A percentile compares a stretch with the other conserved stretches of the same genome.
Conservation (phyloP, 805 yeast species). For the Yueomyces sinensis region DNA sequence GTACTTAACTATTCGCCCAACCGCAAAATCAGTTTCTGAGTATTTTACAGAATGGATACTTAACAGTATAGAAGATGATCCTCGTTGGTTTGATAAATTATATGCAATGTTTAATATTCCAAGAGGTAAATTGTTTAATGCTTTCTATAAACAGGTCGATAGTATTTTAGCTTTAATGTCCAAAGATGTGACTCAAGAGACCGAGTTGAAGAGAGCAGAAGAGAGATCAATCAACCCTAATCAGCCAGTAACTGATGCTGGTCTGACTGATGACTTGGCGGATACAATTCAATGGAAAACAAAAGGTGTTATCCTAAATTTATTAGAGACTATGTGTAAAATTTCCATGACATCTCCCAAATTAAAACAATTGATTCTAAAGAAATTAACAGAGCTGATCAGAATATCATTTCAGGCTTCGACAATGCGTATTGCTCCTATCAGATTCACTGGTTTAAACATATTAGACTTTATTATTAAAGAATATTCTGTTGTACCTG, state of each 20-base stretch:
- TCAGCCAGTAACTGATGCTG: background rate
- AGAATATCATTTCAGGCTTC: conserved; percentile 72
- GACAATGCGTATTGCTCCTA: conserved; percentile 47
- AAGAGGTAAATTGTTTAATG: conserved; percentile 29
- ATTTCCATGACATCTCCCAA: conserved; percentile 2
- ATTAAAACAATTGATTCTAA: background rate
- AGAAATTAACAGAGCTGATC: conserved; percentile 52
- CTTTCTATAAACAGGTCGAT: conserved; percentile 30
- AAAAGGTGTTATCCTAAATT: conserved; percentile 25
- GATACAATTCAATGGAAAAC: conserved; percentile 32
- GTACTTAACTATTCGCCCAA: conserved; percentile 33
- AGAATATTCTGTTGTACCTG: conserved; percentile 46
- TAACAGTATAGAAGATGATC: conserved; percentile 29
- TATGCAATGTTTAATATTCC: conserved; percentile 35
- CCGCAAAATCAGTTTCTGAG: conserved; percentile 29
- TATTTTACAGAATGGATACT: conserved; percentile 51
- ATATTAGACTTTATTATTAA: conserved; percentile 52
- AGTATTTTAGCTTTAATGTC: conserved; percentile 27
- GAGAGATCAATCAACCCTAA: conserved; percentile 30
- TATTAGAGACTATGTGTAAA: conserved; percentile 16
- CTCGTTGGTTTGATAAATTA: conserved; percentile 44
- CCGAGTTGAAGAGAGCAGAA: conserved; percentile 33
- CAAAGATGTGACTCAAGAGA: conserved; percentile 20
- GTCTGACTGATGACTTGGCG: conserved; percentile 1
- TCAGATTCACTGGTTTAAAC: conserved; percentile 53